Evolutionary conservation across 306 rosid genomes (phyloP).

Genomic region (Inga leiocalycina): DNA sequence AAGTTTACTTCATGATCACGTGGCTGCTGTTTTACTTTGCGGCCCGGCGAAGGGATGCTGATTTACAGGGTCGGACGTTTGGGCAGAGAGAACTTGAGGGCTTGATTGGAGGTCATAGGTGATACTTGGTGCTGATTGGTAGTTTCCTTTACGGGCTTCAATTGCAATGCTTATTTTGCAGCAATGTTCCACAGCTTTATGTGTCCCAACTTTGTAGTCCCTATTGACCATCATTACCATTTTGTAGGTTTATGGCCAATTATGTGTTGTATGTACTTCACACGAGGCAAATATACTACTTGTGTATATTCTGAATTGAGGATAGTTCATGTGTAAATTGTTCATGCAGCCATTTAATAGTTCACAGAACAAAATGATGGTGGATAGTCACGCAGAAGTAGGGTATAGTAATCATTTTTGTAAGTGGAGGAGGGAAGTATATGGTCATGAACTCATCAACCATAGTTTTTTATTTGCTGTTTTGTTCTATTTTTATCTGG

Average conservation of each 20-base stretch:
- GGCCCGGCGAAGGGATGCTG: slow-evolving; percentile 73
- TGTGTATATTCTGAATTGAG: slow-evolving; percentile 66
- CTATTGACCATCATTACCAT: slow-evolving; percentile 44
- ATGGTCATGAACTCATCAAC: slow-evolving; percentile 23
- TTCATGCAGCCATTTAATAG: slow-evolving; percentile 45
- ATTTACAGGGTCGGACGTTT: slow-evolving; percentile 65
- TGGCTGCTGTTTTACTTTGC: slow-evolving; percentile 88
- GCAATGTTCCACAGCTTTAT: slow-evolving; percentile 51
- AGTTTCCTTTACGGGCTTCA: slow-evolving; percentile 41
- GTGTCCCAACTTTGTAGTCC: slow-evolving; percentile 51
- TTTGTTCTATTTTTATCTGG: slow-evolving; percentile 31
- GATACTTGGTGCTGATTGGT: slow-evolving; percentile 42
- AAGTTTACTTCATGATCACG: slow-evolving; percentile 91
- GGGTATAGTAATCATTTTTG: slow-evolving; percentile 47
- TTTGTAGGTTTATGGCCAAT: slow-evolving; percentile 57
- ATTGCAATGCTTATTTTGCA: slow-evolving; percentile 49
- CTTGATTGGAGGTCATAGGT: slow-evolving; percentile 72
- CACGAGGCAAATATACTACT: slow-evolving; percentile 60
- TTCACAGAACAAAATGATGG: slow-evolving; percentile 41
- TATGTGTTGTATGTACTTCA: slow-evolving; percentile 61
- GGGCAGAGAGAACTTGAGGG: slow-evolving; percentile 77
- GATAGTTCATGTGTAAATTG: slow-evolving; percentile 70
- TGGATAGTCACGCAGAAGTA: slow-evolving; percentile 45
- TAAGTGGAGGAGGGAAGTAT: slow-evolving; percentile 44
- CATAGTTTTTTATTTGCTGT: slow-evolving; percentile 34